These are phyloP conservation scores for Monosporascus sp. DNA, from an alignment of 2,329 filamentous ascomycete species.

Conservation along the genomic window DNA sequence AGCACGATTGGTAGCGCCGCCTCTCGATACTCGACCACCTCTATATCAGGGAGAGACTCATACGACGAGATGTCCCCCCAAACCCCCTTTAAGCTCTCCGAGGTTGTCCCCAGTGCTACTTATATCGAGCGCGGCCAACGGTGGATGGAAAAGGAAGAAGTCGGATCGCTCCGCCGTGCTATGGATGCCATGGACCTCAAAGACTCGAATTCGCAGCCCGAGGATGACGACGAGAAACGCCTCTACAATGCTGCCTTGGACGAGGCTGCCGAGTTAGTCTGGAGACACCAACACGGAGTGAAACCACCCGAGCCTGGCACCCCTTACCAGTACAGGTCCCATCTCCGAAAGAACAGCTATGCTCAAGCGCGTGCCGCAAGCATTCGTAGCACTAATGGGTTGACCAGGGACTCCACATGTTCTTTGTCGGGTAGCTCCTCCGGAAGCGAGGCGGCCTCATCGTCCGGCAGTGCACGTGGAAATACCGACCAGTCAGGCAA, in stretches of 20 bases:
- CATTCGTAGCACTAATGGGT: constrained; percentile 39
- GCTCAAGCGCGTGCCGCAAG: constrained; percentile 61
- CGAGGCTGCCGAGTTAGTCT: constrained; percentile 75
- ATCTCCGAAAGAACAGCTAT: constrained; percentile 67
- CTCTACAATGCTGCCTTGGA: constrained; percentile 67
- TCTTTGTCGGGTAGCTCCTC: constrained; percentile 50
- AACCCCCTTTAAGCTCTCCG: constrained; percentile 48
- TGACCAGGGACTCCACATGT: constrained; percentile 38
- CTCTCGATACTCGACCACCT: constrained; percentile 45
- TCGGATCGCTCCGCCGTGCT: constrained; percentile 61
- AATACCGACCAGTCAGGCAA: constrained; percentile 28
- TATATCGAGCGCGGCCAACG: constrained; percentile 70
- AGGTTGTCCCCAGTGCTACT: constrained; percentile 59
- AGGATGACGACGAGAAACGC: constrained; percentile 52
- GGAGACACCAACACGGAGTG: constrained; percentile 63
- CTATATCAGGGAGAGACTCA: constrained; percentile 44
- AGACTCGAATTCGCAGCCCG: constrained; percentile 23
- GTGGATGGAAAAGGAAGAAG: constrained; percentile 80
- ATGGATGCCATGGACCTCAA: constrained; percentile 67
- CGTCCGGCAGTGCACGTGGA: constrained; percentile 24
- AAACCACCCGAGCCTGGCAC: constrained; percentile 53
- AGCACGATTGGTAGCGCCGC: constrained; percentile 42
- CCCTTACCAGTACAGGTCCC: constrained; percentile 62
- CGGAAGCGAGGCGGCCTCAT: constrained; percentile 38
- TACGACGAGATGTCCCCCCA: constrained; percentile 37